Evolutionary conservation across 805 yeast genomes (phyloP), one percentile per base, ranked within the genome.

Genomic region (Metschnikowia lochheadii): DNA sequence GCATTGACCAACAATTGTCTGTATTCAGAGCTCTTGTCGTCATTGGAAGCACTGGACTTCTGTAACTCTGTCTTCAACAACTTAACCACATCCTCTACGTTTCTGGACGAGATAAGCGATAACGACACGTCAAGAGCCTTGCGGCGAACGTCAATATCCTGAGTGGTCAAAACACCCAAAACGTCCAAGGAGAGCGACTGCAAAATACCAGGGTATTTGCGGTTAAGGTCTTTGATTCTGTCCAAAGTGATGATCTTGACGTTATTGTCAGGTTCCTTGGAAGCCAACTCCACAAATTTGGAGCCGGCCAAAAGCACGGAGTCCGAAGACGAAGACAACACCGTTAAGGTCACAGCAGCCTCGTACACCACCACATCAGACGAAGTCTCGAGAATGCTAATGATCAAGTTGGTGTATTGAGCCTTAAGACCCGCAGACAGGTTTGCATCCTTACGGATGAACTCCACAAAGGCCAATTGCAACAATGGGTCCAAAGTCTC

Each of bases 191-290:
- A 83, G 55, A 87, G 77, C 50, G 87, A 95, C 63, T 88, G 91
- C 57, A 92, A 77, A 44, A 87, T 76, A 47, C 97, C 97, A 20
- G 94, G 92, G 64, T 84, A 81, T 54, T 78, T 79, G 54, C 74
- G 73, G 63, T 88, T 85, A 48, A 94, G 80, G 48, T 85, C 89
- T 59, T 80, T 81, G 53, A 94, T 84, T 67, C 95, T 82, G 64
- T 89, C 94, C 63, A 94, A 77, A 18, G 96, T 94, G 62, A 92
- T 91, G 57, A 94, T 79, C 70, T 95, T 95, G 60, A 92, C 91
- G 63, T 91, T 94, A 72, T 88, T 91, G 69, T 94, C 98, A n/a
- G 96, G 79, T 65, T 90, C 98, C 64, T 86, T 88, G 59, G 85
- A 84, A 33, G 97, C 96, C 59, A 94, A 77, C 51, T 89, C 96